Conservation (phyloP, 352 stramenopile genomes). For the Globisporangium solare region DNA sequence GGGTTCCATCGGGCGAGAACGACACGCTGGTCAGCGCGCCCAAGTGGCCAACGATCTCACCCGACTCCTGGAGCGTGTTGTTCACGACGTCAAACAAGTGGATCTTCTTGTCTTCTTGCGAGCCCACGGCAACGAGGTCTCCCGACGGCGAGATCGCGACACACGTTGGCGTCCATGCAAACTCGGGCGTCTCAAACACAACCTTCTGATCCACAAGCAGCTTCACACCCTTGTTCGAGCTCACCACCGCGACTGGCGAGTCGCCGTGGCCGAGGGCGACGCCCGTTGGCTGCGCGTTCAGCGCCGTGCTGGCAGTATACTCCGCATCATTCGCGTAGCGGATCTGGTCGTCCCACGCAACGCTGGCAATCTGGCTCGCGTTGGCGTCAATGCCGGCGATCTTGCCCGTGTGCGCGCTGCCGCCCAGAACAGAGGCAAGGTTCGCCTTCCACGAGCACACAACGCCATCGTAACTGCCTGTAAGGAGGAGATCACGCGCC, state of each 20-base stretch:
- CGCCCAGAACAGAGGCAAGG: constrained; percentile 34
- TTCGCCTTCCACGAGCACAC: constrained; percentile 88
- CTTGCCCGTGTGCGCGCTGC: constrained; percentile 62
- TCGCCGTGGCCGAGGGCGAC: constrained; percentile 43
- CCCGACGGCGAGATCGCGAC: constrained; percentile 67
- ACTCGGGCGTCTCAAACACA: constrained; percentile 72
- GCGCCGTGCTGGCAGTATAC: constrained; percentile 53
- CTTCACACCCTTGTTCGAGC: constrained; percentile 84
- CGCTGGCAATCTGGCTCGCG: constrained; percentile 66
- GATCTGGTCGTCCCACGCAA: constrained; percentile 91
- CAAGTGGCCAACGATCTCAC: constrained; percentile 67
- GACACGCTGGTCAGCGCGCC: constrained; percentile 69
- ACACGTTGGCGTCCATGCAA: constrained; percentile 74
- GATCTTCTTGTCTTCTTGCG: constrained; percentile 84
- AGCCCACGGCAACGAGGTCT: constrained; percentile 74
- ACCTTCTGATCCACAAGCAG: constrained; percentile 61
- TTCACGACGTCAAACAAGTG: constrained; percentile 79
- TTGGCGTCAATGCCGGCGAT: constrained; percentile 76
- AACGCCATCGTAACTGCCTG: constrained; percentile 92
- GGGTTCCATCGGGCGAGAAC: constrained; percentile 82
- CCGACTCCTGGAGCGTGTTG: constrained; percentile 55
- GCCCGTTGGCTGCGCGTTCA: constrained; percentile 70
- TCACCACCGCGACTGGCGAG: constrained; percentile 54
- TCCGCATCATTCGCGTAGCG: constrained; percentile 58
- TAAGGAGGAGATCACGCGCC: constrained; percentile 77